These are phyloP conservation scores for Aegle marmelos DNA, from an alignment of 345 rosid species.

Conservation along the genomic window DNA sequence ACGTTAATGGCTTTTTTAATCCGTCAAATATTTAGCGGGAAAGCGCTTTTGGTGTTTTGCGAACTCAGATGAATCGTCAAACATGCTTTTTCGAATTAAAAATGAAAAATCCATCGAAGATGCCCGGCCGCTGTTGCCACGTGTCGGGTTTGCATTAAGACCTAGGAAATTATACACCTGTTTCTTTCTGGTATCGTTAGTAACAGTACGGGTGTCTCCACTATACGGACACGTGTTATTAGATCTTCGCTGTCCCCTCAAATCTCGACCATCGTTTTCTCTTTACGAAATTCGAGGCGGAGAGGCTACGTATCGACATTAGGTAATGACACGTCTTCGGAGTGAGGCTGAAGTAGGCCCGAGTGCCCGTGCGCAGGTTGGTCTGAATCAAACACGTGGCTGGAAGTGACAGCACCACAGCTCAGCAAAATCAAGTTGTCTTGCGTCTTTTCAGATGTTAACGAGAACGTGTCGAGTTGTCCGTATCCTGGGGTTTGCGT, in stretches of 20 bases:
- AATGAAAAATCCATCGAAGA: too few species aligned
- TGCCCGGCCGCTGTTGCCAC: background rate
- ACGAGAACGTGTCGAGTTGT: conserved; percentile 8
- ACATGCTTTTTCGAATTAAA: too few species aligned
- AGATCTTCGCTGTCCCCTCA: conserved; percentile 25
- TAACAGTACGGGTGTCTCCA: conserved; percentile 4
- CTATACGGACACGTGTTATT: conserved; percentile 18
- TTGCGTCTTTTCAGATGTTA: conserved; percentile 1
- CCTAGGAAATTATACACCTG: conserved; percentile 6
- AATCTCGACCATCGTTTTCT: conserved; percentile 20
- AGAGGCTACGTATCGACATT: background rate
- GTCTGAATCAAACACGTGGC: conserved; percentile 15
- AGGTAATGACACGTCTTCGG: too few species aligned
- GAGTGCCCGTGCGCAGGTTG: background rate
- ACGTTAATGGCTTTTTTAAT: conserved; percentile 4
- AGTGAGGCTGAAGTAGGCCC: background rate
- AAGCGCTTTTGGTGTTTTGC: background rate
- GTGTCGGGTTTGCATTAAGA: conserved; percentile 17
- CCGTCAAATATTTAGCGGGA: conserved; percentile 34
- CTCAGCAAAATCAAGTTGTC: conserved; percentile 6
- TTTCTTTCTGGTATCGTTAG: background rate
- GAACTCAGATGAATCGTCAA: too few species aligned
- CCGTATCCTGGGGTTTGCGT: background rate
- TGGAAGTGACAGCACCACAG: background rate
- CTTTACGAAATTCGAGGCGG: background rate